phyloP scores from a whole-genome alignment of 345 rosid genomes.

The Lenwebbia sp. region DNA sequence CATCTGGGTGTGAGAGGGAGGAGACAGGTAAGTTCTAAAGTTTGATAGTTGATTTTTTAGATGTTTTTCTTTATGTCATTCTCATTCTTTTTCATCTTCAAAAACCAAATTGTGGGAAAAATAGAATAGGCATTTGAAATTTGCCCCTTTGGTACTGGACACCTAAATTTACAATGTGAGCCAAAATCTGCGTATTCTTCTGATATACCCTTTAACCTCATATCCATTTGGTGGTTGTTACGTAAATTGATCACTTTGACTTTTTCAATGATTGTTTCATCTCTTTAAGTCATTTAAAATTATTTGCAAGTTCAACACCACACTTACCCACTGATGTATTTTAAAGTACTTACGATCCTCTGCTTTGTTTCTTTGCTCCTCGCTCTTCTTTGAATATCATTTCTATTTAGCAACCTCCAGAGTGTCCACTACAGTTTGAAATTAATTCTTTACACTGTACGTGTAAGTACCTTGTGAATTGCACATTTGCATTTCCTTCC shows the following conservation, averaged over 20 bases:
- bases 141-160: neutral
- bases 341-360: neutral
- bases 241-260: neutral
- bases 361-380: neutral
- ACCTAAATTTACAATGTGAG: neutral
- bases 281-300: neutral
- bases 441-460: neutral
- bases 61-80: neutral
- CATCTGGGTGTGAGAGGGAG: constrained; percentile 98
- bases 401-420: neutral
- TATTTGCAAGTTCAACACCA: neutral
- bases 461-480: neutral
- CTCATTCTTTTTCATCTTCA: neutral
- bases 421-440: neutral
- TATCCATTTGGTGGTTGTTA: neutral
- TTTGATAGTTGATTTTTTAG: neutral
- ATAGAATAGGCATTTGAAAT: neutral
- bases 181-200: neutral
- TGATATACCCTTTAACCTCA: neutral
- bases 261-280: neutral
- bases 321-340: neutral
- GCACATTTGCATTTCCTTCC: neutral
- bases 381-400: neutral
- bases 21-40: constrained; percentile 68
- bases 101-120: neutral